Percentiles rank a stretch among this genome's conserved stretches.
Conservation (phyloP, 2,329 filamentous ascomycete genomes). For the Leptographium galeiforme region DNA sequence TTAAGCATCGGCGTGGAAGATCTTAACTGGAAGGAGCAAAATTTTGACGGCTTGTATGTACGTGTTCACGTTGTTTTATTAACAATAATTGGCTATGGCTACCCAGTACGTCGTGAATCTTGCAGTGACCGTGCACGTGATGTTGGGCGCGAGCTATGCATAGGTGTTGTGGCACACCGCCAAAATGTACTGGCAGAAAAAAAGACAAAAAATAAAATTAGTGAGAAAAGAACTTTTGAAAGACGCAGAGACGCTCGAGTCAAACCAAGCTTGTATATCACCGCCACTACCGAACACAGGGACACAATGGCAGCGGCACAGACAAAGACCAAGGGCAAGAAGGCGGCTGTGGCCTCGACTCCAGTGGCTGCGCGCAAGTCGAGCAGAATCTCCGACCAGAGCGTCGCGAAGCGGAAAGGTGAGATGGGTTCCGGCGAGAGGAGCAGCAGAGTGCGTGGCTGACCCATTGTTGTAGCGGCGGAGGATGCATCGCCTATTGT, state of each 20-base stretch:
- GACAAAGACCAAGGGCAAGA: not conserved
- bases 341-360: not conserved
- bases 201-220: not conserved
- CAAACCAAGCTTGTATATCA: not conserved
- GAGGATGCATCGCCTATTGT: not conserved
- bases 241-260: too few relatives aligned
- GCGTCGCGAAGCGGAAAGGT: conserved; percentile 1
- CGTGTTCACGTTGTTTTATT: not conserved
- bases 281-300: not conserved
- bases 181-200: not conserved
- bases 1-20: not conserved
- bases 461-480: not conserved
- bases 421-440: not conserved
- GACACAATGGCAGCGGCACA: not conserved
- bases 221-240: not conserved
- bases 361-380: not conserved
- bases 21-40: not conserved
- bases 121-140: not conserved
- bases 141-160: not conserved
- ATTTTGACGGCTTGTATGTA: not conserved
- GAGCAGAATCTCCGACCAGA: not conserved
- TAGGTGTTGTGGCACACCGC: not conserved
- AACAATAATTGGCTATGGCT: too few relatives aligned
- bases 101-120: too few relatives aligned
- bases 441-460: not conserved